Evolutionary conservation across 108 stramenopile genomes (phyloP).

Genomic region (Skeletonema potamos): DNA sequence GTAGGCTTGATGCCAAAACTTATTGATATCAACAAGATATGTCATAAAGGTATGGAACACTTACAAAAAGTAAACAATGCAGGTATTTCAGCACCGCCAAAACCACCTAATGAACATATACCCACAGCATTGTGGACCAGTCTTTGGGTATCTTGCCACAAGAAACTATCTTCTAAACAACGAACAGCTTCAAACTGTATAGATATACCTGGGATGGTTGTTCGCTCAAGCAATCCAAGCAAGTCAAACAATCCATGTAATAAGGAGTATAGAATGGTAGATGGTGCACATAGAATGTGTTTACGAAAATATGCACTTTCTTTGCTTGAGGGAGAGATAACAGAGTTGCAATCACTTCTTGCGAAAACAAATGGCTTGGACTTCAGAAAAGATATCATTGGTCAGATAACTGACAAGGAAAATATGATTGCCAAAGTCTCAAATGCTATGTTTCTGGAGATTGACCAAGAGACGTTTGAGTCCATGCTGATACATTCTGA

Average conservation of each 20-base stretch:
- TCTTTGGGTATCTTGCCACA: slow-evolving; percentile 25
- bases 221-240: slow-evolving; percentile 9
- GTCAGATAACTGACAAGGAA: slow-evolving; percentile 5
- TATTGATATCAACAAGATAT: slow-evolving; percentile 15
- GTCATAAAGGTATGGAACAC: slow-evolving; percentile 42
- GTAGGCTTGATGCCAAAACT: slow-evolving; percentile 15
- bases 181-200: slow-evolving; percentile 29
- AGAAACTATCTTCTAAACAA: slow-evolving; percentile 14
- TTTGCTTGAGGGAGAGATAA: slow-evolving; percentile 19
- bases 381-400: neutral
- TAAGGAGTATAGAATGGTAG: slow-evolving; percentile 34
- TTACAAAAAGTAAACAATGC: neutral
- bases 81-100: neutral
- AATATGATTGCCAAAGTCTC: neutral
- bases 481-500: slow-evolving; percentile 10
- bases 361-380: neutral
- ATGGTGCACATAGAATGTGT: slow-evolving; percentile 43
- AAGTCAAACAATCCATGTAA: slow-evolving; percentile 39
- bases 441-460: neutral
- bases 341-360: slow-evolving; percentile 14
- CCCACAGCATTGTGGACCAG: slow-evolving; percentile 8
- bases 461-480: slow-evolving; percentile 32
- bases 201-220: slow-evolving; percentile 32
- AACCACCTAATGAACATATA: slow-evolving; percentile 11
- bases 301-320: slow-evolving; percentile 23